Evolutionary conservation across 495 filamentous ascomycete genomes (phyloP), one percentile per base, ranked within the genome.

Genomic region (Antarctomyces pellizariae): DNA sequence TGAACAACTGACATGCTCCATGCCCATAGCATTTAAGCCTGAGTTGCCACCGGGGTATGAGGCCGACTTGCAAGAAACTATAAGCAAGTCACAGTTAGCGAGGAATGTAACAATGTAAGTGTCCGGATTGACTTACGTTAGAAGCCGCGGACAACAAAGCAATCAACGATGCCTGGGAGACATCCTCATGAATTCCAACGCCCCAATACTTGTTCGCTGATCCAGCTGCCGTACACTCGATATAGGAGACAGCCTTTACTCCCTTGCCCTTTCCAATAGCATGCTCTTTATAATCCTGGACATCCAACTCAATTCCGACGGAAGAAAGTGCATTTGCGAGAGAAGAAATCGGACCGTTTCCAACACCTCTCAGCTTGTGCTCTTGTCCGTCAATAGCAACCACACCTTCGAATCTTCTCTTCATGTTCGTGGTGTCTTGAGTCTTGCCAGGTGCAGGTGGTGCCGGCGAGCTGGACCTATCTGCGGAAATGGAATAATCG

Each of bases 251-350:
- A 20, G 82, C 84, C 57, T 86, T 91, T 37, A 75, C 73, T 26
- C 80, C 71, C 29, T 60, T 60, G 24, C 77, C 75, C 7, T 58
- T 52, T 30, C 79, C 80, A 37, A 95, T 78, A 14, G 80, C 74
- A 50, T 95, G 89, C 46, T 93, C 89, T 52, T 91, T 93, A 49
- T 95, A 95, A 44, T 92, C 78, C 25, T 64, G 64, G 28, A 95
- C 84, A 44, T 97, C 82, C 2, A 97, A 57, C 38, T 92, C 75
- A 22, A 95, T 71, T 16, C 77, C 77, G n/a, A 97, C 54, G 5
- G 59, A 56, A 25, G 64, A 59, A 13, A 97, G 61, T 6, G 84
- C 86, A 36, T 80, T 68, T 8, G 82, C 77, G 35, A 95, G 50
- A 20, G 74, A 75, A 1, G 80, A 92, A 32, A 93, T 75, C 7